Evolutionary conservation across 2,329 filamentous ascomycete genomes (phyloP), one percentile per base, ranked within the genome.

Genomic region (Arthrobotrys conoides): DNA sequence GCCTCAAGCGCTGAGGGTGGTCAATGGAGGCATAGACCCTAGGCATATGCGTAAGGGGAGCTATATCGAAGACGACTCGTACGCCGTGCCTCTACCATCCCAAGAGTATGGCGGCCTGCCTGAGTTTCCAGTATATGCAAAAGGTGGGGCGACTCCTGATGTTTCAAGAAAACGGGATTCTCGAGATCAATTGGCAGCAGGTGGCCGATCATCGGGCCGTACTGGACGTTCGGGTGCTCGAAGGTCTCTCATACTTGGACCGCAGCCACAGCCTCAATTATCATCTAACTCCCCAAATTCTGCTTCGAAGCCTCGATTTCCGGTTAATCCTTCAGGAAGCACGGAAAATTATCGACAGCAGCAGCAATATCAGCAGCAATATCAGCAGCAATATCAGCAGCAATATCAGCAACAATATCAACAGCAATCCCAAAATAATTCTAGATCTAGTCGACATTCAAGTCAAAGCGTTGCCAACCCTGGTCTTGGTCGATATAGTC

Each of bases 41-140:
- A 71, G 73, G 24, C 73, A 77, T 44, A 77, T 77, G 73, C 73
- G 73, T 14, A 77, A 71, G 36, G 73, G 73, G 14, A 77, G 73
- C 41, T 77, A 77, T 41, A 20, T 77, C 22, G 73, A 77, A 46
- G 73, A 77, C 49, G 73, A 77, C 51, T 65, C 61, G 53, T 77
- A 77, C 41, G 27, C 67, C 6, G 73, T 67, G 36, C 73, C 73
- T 66, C 44, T 77, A 22, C 59, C 61, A 5, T 77, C 73, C 2
- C 64, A 79, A 59, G 75, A 72, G 18, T 73, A 72, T 44, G 64
- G 75, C 18, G 53, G 53, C 5, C 16, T 79, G 41, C 68, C 68
- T 30, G 38, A 57, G 38, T 79, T 68, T 70, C 63, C 68, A 64
- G 67, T 61, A 59, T 69, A 73, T 64, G 18, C 24, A 10, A 71